These are phyloP conservation scores for Groenewaldozyma sp. DNA, from an alignment of 1,139 yeast genomes.

Conservation along the genomic window DNA sequence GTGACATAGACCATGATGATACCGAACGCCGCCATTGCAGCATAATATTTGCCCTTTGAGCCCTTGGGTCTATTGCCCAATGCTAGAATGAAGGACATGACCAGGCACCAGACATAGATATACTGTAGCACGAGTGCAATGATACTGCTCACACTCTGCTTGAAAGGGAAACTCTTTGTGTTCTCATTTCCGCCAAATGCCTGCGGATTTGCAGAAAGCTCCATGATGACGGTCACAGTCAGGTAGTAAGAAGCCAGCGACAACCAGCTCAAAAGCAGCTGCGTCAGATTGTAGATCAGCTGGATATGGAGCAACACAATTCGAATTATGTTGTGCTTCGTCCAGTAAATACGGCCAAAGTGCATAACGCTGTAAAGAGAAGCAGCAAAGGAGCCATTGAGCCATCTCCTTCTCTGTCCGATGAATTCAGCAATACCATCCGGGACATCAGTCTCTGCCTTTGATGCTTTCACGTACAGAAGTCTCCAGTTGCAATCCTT, in stretches of 20 bases:
- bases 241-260: conserved; percentile 72
- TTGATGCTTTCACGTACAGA: conserved; percentile 79
- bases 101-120: conserved; percentile 28
- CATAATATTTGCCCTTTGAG: conserved; percentile 27
- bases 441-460: conserved; percentile 95
- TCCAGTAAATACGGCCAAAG: conserved; percentile 60
- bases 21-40: conserved; percentile 31
- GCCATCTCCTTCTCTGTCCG: conserved; percentile 90
- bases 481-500: conserved; percentile 73
- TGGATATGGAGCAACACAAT: conserved; percentile 68
- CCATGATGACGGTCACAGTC: conserved; percentile 48
- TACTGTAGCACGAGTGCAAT: conserved; percentile 31
- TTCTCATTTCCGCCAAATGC: conserved; percentile 25
- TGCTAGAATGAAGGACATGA: conserved; percentile 34
- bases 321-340: conserved; percentile 67
- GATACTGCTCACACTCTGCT: conserved; percentile 20
- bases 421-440: conserved; percentile 77
- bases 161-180: conserved; percentile 28
- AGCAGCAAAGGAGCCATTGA: conserved; percentile 95
- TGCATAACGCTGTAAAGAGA: conserved; percentile 76
- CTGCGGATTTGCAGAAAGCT: conserved; percentile 33
- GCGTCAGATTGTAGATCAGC: conserved; percentile 62
- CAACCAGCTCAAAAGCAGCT: conserved; percentile 69
- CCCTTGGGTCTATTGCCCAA: conserved; percentile 38
- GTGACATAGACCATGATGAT: conserved; percentile 32